Evolutionary conservation across 192 early-diverging fungal genomes (phyloP).

Genomic region (Podila clonocystis): DNA sequence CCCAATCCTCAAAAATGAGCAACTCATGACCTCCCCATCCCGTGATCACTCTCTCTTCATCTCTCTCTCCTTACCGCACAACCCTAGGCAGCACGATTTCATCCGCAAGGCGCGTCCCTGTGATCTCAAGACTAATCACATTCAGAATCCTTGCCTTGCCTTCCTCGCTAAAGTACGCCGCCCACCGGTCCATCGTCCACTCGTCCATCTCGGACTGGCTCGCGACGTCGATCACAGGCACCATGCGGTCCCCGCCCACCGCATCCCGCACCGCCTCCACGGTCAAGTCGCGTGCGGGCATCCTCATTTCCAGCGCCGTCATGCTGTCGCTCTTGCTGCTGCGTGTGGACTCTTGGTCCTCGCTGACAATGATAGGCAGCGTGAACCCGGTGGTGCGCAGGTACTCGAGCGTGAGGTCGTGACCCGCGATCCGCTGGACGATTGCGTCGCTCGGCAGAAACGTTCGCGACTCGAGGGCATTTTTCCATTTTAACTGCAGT

Average conservation of each 20-base stretch:
- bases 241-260: slow-evolving; percentile 67
- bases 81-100: slow-evolving; percentile 75
- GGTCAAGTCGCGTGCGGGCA: slow-evolving; percentile 72
- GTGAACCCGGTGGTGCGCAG: slow-evolving; percentile 68
- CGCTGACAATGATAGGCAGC: slow-evolving; percentile 81
- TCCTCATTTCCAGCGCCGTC: slow-evolving; percentile 73
- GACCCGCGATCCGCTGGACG: slow-evolving; percentile 74
- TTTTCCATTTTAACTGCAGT: slow-evolving; percentile 75
- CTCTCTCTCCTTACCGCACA: slow-evolving; percentile 61
- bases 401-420: slow-evolving; percentile 74
- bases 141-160: slow-evolving; percentile 79
- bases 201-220: slow-evolving; percentile 82
- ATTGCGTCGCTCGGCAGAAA: slow-evolving; percentile 63
- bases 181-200: slow-evolving; percentile 86
- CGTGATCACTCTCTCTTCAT: too few relatives aligned
- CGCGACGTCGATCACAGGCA: slow-evolving; percentile 90
- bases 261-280: slow-evolving; percentile 66
- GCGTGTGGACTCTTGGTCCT: slow-evolving; percentile 6
- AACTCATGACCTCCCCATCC: neutral
- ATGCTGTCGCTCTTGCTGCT: neutral
- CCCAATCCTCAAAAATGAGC: neutral
- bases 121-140: slow-evolving; percentile 90
- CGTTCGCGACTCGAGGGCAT: slow-evolving; percentile 72
- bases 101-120: slow-evolving; percentile 72
- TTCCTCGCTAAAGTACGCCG: slow-evolving; percentile 74